Evolutionary conservation across 768 basidiomycete species (phyloP).

Genomic region (Mycena polygramma): DNA sequence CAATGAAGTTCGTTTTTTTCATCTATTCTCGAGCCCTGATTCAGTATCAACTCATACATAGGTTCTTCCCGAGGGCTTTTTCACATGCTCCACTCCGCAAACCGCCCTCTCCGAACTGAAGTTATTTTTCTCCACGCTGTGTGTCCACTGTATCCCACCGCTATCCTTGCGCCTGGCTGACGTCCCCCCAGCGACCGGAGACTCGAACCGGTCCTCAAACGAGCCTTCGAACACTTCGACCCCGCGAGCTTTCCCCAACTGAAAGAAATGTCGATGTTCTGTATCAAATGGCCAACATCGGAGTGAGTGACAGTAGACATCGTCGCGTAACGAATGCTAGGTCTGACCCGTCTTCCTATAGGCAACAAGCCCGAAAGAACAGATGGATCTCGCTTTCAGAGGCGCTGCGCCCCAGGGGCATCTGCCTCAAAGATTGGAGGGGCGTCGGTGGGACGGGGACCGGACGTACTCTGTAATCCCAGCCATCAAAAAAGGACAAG

Average conservation of each 20-base stretch:
- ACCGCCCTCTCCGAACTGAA: constrained; percentile 6
- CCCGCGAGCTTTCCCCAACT: constrained; percentile 9
- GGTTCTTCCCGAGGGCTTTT: constrained; percentile 1
- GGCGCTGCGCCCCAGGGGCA: constrained; percentile 6
- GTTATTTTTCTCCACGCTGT: neutral
- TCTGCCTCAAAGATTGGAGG: constrained; percentile 4
- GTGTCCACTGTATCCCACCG: neutral
- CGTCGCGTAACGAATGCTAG: too few species aligned
- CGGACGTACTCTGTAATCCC: too few species aligned
- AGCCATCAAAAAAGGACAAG: too few species aligned
- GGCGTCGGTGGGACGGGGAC: constrained; percentile 10
- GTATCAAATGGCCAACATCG: constrained; percentile 15
- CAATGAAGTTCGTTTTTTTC: too few species aligned
- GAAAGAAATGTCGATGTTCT: constrained; percentile 1
- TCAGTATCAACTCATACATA: neutral
- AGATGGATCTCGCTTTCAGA: constrained; percentile 12
- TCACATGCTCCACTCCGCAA: neutral
- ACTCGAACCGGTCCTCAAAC: neutral
- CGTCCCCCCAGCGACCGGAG: neutral
- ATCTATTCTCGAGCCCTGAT: neutral
- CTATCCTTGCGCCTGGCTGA: too few species aligned
- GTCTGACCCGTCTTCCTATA: too few species aligned
- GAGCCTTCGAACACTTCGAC: neutral
- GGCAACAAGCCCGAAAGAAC: constrained; percentile 14
- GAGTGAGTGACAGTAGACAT: too few species aligned